Evolutionary conservation across 2,329 filamentous ascomycete species (phyloP).

Genomic region (Arthrobotrys entomopaga): DNA sequence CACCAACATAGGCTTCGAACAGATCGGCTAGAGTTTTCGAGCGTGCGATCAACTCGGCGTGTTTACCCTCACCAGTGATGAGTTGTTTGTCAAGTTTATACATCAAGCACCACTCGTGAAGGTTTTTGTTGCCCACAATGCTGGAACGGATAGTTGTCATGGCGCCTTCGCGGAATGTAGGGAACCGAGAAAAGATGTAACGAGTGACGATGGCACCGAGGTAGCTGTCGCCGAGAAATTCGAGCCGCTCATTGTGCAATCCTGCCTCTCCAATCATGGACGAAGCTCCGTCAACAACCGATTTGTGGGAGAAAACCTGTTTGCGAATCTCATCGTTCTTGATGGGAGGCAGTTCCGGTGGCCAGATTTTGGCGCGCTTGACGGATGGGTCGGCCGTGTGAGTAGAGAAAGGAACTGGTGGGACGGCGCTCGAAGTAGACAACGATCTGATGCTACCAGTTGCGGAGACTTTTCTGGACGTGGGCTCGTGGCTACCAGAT

Average conservation of each 20-base stretch:
- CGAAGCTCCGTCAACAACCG: conserved; percentile 57
- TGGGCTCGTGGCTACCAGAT: conserved; percentile 6
- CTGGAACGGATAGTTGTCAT: conserved; percentile 58
- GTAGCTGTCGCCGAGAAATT: conserved; percentile 59
- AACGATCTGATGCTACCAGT: conserved; percentile 39
- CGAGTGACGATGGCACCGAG: conserved; percentile 58
- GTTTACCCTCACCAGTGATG: conserved; percentile 60
- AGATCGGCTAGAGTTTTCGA: conserved; percentile 58
- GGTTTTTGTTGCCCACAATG: conserved; percentile 57
- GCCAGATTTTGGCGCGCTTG: conserved; percentile 56
- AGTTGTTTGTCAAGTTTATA: conserved; percentile 69
- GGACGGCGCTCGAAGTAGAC: conserved; percentile 34
- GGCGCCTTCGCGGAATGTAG: conserved; percentile 56
- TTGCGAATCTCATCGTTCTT: conserved; percentile 55
- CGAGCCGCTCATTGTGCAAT: conserved; percentile 58
- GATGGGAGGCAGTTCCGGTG: conserved; percentile 57
- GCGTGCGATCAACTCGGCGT: conserved; percentile 36
- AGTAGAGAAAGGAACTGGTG: conserved; percentile 46
- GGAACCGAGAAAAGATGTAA: conserved; percentile 58
- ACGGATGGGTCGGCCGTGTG: conserved; percentile 30
- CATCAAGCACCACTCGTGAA: conserved; percentile 63
- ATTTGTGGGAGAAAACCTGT: conserved; percentile 59
- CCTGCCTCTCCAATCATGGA: conserved; percentile 57
- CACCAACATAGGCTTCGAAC: conserved; percentile 59
- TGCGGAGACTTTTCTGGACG: conserved; percentile 39